Evolutionary conservation across 225 moss, liverwort and hornwort genomes (phyloP).

Genomic region (Neckera pumila): DNA sequence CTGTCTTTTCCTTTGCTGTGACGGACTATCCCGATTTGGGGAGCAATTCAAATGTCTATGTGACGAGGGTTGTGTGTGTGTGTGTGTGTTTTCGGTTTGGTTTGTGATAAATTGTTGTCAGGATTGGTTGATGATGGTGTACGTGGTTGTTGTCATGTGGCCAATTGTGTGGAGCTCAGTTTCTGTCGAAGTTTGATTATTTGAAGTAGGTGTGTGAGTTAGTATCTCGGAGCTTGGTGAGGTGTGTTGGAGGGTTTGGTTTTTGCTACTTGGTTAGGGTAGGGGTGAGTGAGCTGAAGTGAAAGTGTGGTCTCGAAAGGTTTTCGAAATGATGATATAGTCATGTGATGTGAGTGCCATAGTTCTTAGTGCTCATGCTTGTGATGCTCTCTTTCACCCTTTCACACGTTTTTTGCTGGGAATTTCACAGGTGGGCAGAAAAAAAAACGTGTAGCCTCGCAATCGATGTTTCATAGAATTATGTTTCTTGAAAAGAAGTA

Average conservation of each 20-base stretch:
- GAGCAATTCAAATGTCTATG: neutral
- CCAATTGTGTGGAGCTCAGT: neutral
- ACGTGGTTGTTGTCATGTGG: neutral
- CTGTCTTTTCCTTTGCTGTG: neutral
- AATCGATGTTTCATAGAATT: neutral
- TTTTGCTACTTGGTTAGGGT: neutral
- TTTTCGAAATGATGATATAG: neutral
- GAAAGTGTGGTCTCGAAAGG: neutral
- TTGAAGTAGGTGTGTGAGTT: neutral
- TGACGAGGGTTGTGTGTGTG: neutral
- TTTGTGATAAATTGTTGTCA: neutral
- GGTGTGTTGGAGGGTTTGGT: neutral
- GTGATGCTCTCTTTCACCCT: neutral
- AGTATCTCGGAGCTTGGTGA: neutral
- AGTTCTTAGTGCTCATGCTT: neutral
- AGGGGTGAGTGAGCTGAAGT: neutral
- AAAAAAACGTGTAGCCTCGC: neutral
- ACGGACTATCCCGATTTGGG: neutral
- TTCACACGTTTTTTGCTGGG: neutral
- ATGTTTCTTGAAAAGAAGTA: neutral
- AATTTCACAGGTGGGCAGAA: neutral
- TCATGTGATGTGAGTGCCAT: neutral
- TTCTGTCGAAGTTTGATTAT: neutral
- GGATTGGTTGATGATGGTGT: neutral
- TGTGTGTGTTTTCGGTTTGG: neutral